Base-by-base conservation (phyloP, 345 rosid species). In the Acer yangbiense region DNA sequence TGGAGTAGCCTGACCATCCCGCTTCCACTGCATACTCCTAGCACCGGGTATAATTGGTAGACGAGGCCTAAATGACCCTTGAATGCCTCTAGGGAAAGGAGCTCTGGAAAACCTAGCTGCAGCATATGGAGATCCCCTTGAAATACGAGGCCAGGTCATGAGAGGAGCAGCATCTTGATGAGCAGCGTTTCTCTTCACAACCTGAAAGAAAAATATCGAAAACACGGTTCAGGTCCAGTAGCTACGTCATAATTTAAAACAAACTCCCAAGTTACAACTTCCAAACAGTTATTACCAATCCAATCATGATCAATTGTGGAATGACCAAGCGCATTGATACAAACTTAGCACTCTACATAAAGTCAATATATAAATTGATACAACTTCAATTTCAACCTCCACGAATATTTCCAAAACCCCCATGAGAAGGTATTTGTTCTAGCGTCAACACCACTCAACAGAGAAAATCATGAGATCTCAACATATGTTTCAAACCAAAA, bases 21-120 rank as follows among this genome's bases (percentile, higher is more conserved):
- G 97, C 84, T 89, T 97, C 99, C 99, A 97, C 81, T 97, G 98
- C 83, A 94, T 81, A 78, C 97, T 97, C 86, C 98, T 84, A 50
- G 91, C 90, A 80, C 99, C 98, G 46, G 66, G 85, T 81, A 90
- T 96, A 60, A 89, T 48, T 4, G 85, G 83, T 18, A 86, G 84
- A 48, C 89, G 95, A 48, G 92, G 83, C 81, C 98, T 86, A 79
- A 87, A 90, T n/a, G 77, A 73, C 78, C 89, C 88, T n/a, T 83
- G 78, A 35, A 82, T 78, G 64, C 96, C 96, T 83, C 99, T 87
- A 29, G 84, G 68, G 73, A 87, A 93, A 50, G 94, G 62, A 32
- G 75, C 86, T 85, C 97, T 85, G 25, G 89, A 25, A 77, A 89
- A 91, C 87, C 98, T 88, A 55, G 90, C 79, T 8, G 76, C 67